These are phyloP conservation scores for Typha latifolia DNA, from an alignment of 176 grass and related monocot species.

Conservation along the genomic window DNA sequence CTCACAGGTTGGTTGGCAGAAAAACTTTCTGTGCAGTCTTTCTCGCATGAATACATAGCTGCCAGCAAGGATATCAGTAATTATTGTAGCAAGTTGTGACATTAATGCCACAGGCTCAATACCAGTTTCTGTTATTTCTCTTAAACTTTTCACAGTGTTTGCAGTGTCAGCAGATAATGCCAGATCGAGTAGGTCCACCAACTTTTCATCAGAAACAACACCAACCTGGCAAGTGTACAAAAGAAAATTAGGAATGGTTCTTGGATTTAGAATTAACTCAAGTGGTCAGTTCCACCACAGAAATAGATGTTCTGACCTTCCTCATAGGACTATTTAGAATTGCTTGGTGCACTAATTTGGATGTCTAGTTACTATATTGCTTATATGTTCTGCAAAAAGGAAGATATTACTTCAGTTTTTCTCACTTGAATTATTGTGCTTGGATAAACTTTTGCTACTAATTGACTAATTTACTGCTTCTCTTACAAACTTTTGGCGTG, in stretches of 20 bases:
- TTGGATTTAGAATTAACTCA: no score
- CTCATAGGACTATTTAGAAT: no score
- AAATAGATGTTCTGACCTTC: no score
- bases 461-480: no score
- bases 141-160: constrained; percentile 80
- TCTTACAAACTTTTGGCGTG: no score
- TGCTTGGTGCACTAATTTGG: no score
- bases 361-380: no score
- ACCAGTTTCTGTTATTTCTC: constrained; percentile 83
- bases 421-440: no score
- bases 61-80: constrained; percentile 92
- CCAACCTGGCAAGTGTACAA: constrained; percentile 60
- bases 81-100: constrained; percentile 91
- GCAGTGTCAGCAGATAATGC: constrained; percentile 94
- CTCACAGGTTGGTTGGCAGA: constrained; percentile 73
- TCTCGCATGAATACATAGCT: constrained; percentile 50
- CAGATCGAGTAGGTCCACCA: constrained; percentile 90
- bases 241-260: background rate
- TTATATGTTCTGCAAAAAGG: no score
- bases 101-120: constrained; percentile 83
- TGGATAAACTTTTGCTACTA: no score
- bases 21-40: constrained; percentile 69
- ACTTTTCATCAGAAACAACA: constrained; percentile 87
- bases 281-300: no score
- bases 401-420: no score